Base-by-base conservation (phyloP, 2,329 filamentous ascomycete species). In the Fusarium duplospermum region DNA sequence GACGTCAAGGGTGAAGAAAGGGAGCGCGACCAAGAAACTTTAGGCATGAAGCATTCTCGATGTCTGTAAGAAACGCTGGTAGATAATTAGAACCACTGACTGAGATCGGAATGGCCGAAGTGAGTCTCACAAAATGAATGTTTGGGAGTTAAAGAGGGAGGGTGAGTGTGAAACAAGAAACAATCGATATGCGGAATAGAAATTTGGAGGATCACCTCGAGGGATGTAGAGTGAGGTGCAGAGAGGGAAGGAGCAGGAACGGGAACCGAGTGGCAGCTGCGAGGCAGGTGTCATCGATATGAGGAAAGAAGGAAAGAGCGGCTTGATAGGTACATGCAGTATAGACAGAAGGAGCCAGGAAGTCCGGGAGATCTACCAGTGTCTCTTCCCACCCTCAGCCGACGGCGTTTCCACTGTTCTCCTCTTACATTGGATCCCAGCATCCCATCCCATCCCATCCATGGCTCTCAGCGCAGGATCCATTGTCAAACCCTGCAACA, bases 401-500 rank as follows among this genome's bases (percentile, higher is more conserved):
- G 42, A 64, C 54, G 52, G 64, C 35, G 57, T 72, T 71, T 73
- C 72, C 67, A 73, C 70, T 65, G 62, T 69, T 66, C 61, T 64
- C 58, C 66, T 64, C 66, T 47, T 50, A 35, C 63, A 45, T 40
- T 58, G 35, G 56, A 29, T 35, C 27, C 63, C 47, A 59, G 40
- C 47, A 62, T 31, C 62, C 33, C 29, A 52, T 47, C 42, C 40
- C 40, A 45, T 45, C 42, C 16, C 58, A 33, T 54, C 60, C 58
- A 47, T 35, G 47, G 14, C 35, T 57, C 58, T 40, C 62, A 60
- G 59, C 33, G 33, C 58, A 54, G 64, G 66, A 74, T 69, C 71
- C 31, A 65, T 65, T 33, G 57, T 50, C 62, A 58, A 74, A 75
- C 76, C 76, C 72, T 77, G 74, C 68, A 75, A 70, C 45, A 64